Base-by-base conservation (phyloP, 2,329 filamentous ascomycete species). In the Leptographium radiaticola region DNA sequence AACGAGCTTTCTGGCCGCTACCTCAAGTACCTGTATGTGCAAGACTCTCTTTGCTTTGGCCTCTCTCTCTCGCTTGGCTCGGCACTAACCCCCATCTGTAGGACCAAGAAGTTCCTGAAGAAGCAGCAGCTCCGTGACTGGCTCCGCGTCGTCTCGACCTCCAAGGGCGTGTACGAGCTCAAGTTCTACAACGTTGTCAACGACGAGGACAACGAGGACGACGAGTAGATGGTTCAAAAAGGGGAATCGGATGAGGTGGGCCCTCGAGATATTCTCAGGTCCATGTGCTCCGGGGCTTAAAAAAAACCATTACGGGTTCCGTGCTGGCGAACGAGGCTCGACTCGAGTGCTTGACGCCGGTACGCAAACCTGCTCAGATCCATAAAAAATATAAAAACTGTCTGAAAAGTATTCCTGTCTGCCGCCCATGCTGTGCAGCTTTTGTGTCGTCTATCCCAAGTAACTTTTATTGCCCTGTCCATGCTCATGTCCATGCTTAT, bases 51-150 rank as follows among this genome's bases (percentile, higher is more conserved):
- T 9, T 8, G 18, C 52, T 43, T 12, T 39, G 38, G 6, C 43
- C 6, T 1, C 7, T 18, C n/a, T 18, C 18, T 43, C 33, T 46
- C 47, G 6, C 6, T 53, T 13, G 48, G 54, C 48, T 64, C 68
- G 55, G 68, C 61, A 25, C 2, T 58, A 8, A 25, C 12, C 7
- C 7, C 15, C 9, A 9, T 33, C 25, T 31, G 8, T 63, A 95
- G 89, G 73, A 98, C 93, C 74, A 98, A 98, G 89, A 98, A 98
- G 84, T 98, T 95, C 86, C 86, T 98, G 76, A 98, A 98, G 89
- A 98, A 98, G 88, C 89, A 96, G 82, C 91, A 97, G 84, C 88
- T 98, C 72, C 89, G 93, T 79, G 93, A 98, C 82, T 98, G 93
- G 93, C 87, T 98, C 70, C 90, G 93, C 68, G 91, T 98, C 67